phyloP scores from a whole-genome alignment of 805 yeast species.

The Saccharomycopsis sp. region DNA sequence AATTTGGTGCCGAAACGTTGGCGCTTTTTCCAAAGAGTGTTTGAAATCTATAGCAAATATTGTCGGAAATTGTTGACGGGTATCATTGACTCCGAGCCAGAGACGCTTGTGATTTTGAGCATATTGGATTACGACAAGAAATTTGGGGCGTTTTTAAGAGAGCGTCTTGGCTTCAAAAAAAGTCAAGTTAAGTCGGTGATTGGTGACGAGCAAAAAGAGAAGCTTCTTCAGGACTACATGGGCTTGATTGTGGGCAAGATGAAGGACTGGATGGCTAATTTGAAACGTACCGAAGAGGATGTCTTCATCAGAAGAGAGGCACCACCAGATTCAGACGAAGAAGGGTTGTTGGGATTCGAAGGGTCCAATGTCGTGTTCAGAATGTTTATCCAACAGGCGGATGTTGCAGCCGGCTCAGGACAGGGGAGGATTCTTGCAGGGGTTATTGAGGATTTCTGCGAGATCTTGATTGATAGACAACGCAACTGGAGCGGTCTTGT shows the following conservation, averaged over 20 bases:
- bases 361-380: conserved; percentile 73
- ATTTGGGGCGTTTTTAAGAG: conserved; percentile 45
- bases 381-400: conserved; percentile 83
- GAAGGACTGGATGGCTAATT: conserved; percentile 74
- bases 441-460: conserved; percentile 63
- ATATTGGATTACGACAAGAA: conserved; percentile 72
- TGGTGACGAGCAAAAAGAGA: conserved; percentile 64
- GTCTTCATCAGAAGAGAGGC: conserved; percentile 54
- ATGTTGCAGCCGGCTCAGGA: conserved; percentile 77
- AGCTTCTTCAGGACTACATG: conserved; percentile 70
- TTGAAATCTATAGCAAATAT: conserved; percentile 57
- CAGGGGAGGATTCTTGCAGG: conserved; percentile 74
- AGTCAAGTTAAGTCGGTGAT: conserved; percentile 43
- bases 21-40: conserved; percentile 57
- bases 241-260: conserved; percentile 62
- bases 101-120: conserved; percentile 63
- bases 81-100: conserved; percentile 63
- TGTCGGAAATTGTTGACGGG: conserved; percentile 55
- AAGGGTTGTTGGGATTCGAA: conserved; percentile 56
- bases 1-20: conserved; percentile 63
- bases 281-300: conserved; percentile 55
- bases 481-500: conserved; percentile 50
- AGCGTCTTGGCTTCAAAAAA: conserved; percentile 41
- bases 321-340: conserved; percentile 69
- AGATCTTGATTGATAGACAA: conserved; percentile 52